Evolutionary conservation across 306 rosid genomes (phyloP), one percentile per base, ranked within the genome.

Genomic region (Trifolium dubium): DNA sequence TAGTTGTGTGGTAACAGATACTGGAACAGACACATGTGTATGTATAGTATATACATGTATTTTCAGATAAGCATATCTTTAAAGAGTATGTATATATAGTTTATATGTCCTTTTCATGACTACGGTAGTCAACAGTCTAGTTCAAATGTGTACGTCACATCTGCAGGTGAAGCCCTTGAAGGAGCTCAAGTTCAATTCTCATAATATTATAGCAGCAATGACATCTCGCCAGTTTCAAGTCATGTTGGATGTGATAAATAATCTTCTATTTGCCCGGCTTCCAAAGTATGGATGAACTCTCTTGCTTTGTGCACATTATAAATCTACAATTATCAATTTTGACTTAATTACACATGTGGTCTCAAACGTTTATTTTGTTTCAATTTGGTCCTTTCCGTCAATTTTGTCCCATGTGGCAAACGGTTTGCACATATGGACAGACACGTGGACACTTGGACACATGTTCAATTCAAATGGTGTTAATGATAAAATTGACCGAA

Each of bases 211-310:
- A 1, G 98, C 98, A 23, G 84, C 92, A 71, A 95, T 95, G 99
- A 95, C 99, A 70, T 92, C 99, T 77, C 97, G 97, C 68, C 99
- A 95, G 81, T 92, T 95, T 87, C 98, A 92, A 71, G 99, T 95
- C 81, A 92, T 95, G 93, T 62, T 87, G 65, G 97, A 88, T 83
- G 96, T 95, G 76, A 77, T 95, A 78, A 88, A 84, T 76, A 95
- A 92, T 84, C 99, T 95, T 84, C 97, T 95, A 63, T 86, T 92
- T 78, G 93, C 98, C 40, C 92, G 99, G 35, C 79, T 81, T 76
- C 99, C 99, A 39, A 95, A 90, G 99, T 95, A 86, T 83, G 97
- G 56, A 64, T 43, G 29, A 61, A 67, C 32, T 59, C 77, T 64
- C 58, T 64, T 44, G 29, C 28, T 72, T 30, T 72, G 29, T 62